Evolutionary conservation across 2,329 filamentous ascomycete genomes (phyloP), one percentile per base, ranked within the genome.

Genomic region (Aspergillus luchuensis): DNA sequence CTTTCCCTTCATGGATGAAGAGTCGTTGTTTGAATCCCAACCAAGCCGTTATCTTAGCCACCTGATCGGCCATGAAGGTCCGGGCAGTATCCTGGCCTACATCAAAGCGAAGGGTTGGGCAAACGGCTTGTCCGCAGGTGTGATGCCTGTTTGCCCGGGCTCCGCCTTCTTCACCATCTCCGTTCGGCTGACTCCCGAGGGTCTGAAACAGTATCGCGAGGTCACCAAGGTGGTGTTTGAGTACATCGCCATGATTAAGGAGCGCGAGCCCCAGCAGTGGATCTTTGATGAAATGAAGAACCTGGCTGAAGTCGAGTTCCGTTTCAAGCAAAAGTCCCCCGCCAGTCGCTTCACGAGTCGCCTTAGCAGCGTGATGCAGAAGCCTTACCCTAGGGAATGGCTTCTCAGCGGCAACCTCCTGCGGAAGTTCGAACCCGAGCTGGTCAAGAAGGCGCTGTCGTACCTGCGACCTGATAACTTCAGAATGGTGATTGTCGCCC

Each of bases 261-360:
- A 96, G 69, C 84, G 84, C 2, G 85, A 89, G 5, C 93, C 94
- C 0, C 89, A 96, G 67, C 83, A 96, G 74, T 98, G 95, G 95
- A 92, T 98, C 60, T 93, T 95, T 61, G 87, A 96, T 33, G 95
- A 99, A 77, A 90, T 95, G 76, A 94, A 92, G 76, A 88, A 89
- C 38, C 88, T 98, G 79, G 89, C 91, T 48, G 93, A 98, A 67
- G 91, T 98, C 11, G 91, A 96, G 68, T 99, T 99, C 82, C 91
- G 90, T 66, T 99, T 96, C 78, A 91, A 89, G 77, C 91, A 98
- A 74, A 98, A 98, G 81, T 91, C 88, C 2, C 91, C 91, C 1
- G 92, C 94, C 1, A 95, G 90, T 72, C 87, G 90, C 28, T 98
- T 97, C 70, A 95, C 92, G 0, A 97, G 92, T 80, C 87, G 86